Evolutionary conservation across 148 eudicot genomes (phyloP).

Genomic region (Amaranthus cruentus): DNA sequence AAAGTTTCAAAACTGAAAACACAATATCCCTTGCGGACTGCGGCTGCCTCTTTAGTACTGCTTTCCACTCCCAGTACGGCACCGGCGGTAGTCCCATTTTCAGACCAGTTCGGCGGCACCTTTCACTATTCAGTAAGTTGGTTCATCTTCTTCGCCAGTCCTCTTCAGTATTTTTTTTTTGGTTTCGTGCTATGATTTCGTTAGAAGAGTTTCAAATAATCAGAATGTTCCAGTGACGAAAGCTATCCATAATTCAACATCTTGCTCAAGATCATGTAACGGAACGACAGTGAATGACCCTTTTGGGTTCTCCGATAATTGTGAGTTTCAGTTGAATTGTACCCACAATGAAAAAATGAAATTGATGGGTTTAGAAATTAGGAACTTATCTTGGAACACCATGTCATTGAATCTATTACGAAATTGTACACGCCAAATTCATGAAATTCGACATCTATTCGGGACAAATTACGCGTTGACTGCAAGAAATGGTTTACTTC

Average conservation of each 20-base stretch:
- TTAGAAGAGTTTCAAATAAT: too few relatives aligned
- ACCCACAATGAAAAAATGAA: constrained; percentile 14
- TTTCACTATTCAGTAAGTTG: too few relatives aligned
- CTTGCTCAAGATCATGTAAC: constrained; percentile 40
- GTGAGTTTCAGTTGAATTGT: constrained; percentile 52
- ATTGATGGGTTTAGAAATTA: constrained; percentile 31
- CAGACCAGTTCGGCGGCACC: too few relatives aligned
- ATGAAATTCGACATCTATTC: constrained; percentile 17
- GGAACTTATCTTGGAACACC: constrained; percentile 36
- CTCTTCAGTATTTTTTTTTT: too few relatives aligned
- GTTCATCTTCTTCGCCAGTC: too few relatives aligned
- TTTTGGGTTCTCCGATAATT: constrained; percentile 57
- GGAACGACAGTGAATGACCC: constrained; percentile 41
- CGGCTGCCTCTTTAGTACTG: too few relatives aligned
- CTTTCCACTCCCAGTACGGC: too few relatives aligned
- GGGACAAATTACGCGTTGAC: constrained; percentile 41
- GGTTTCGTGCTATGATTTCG: too few relatives aligned
- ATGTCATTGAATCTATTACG: constrained; percentile 38
- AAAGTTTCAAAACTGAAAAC: too few relatives aligned
- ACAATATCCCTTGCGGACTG: too few relatives aligned
- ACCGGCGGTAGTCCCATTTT: too few relatives aligned
- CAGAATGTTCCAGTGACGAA: not conserved
- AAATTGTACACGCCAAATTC: constrained; percentile 44
- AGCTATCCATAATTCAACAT: not conserved
- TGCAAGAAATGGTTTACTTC: constrained; percentile 38